A percentile compares a stretch with the other conserved stretches of the same genome.
Evolutionary conservation across 306 rosid species (phyloP).

Genomic region (Medicago ruthenica): DNA sequence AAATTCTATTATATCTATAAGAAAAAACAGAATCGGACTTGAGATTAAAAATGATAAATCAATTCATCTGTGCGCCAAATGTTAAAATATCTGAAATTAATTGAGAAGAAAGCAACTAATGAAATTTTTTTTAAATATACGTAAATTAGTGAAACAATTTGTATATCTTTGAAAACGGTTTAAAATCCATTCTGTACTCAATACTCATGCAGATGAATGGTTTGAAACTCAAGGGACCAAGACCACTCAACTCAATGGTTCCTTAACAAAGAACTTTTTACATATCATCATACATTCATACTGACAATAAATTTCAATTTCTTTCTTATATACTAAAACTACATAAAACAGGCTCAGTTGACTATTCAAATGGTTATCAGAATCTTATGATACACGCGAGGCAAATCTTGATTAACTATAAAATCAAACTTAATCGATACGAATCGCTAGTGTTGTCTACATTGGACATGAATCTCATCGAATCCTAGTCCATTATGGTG

Average conservation of each 20-base stretch:
- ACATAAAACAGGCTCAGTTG: not conserved
- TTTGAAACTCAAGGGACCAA: not conserved
- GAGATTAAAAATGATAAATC: not conserved
- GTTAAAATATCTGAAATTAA: not conserved
- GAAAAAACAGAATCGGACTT: not conserved
- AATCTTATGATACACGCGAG: no score
- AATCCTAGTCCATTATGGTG: no score
- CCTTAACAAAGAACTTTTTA: constrained; percentile 17
- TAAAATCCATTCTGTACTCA: not conserved
- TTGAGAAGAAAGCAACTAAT: not conserved
- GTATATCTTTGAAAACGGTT: not conserved
- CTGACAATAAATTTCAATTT: not conserved
- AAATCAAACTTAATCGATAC: no score
- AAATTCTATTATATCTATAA: not conserved
- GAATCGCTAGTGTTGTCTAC: no score
- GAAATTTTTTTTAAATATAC: not conserved
- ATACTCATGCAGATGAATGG: not conserved
- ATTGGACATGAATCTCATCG: no score
- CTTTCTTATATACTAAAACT: not conserved
- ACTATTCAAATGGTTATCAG: not conserved
- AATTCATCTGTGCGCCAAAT: not conserved
- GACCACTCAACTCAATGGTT: not conserved
- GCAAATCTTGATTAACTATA: no score
- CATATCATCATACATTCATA: not conserved
- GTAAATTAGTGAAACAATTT: not conserved